Base-by-base conservation (phyloP, 768 basidiomycete species). In the Rhodotorula diobovata region DNA sequence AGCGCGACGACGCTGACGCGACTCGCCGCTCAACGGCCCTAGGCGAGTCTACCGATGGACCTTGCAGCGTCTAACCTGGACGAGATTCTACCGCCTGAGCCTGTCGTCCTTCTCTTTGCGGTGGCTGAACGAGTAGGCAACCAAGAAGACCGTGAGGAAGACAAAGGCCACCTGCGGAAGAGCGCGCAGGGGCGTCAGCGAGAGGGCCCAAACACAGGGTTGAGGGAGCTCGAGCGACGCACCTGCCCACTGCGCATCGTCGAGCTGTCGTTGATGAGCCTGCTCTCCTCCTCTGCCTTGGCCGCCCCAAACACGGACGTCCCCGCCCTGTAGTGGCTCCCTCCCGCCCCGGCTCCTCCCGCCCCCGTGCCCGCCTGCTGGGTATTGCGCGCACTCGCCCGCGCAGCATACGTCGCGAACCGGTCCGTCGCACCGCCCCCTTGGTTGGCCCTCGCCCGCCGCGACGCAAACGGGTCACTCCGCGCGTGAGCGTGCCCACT, bases 231-330 rank as follows among this genome's bases (percentile, higher is more conserved):
- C 18, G n/a, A n/a, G 41, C 4, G 18, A 46, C 61, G 48, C 48
- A 68, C 71, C 58, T 67, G 66, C 25, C 62, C 63, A 20, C 61
- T 72, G 37, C 71, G 39, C 43, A 60, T 1, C n/a, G 63, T 53
- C 54, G 63, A 61, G 60, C 63, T 65, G 46, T 74, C 73, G 59
- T 74, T 74, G 62, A 74, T 74, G 63, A 74, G 45, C 55, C 73
- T n/a, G 46, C 73, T 74, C 63, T 74, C 73, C 56, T 74, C 73
- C 50, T 65, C 69, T 7, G 69, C 73, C 56, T 68, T 74, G 10
- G 37, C 63, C 23, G 56, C 48, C 12, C 69, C 73, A 55, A 74
- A 71, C 25, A 64, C 57, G 0, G 51, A 30, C n/a, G 70, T 68
- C 39, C 69, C 67, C 16, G 63, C 70, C 35, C 57, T 12, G 45